Evolutionary conservation across 257 asterid genomes (phyloP), one percentile per base, ranked within the genome.

Genomic region (Solanum rostratum): DNA sequence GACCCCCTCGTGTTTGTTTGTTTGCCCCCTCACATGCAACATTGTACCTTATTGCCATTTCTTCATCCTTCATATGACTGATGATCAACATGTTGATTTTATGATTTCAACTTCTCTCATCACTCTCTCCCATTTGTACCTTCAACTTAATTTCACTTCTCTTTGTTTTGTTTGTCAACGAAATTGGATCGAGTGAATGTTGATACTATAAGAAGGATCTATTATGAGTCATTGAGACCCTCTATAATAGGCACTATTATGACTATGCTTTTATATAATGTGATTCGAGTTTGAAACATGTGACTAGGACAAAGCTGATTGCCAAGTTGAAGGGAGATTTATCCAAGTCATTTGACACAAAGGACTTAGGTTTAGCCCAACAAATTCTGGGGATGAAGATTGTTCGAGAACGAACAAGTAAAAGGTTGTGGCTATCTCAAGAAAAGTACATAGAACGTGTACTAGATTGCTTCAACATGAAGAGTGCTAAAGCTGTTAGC

Each of bases 1-100:
- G 62, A n/a, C 54, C 54, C n/a, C 84, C 80, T 45, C 53, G n/a
- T 60, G 16, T 41, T 16, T 12, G 24, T 29, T 46, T 57, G 14
- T 65, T 80, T 80, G 78, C 63, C 85, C 33, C 83, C 22, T 87
- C 91, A 87, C 92, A 84, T 86, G 89, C 85, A 88, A 84, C 86
- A 83, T 63, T 84, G 89, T 71, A 83, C 88, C 63, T 41, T 76
- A 18, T 46, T 22, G 84, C 84, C 54, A 80, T 74, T 41, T 82
- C 37, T 83, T 39, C 50, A 29, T 54, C 39, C 33, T 84, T 73
- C 83, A 41, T 81, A 37, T 83, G 49, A 69, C 52, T 78, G 73
- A 74, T 62, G 60, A 41, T 60, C 50, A 53, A 39, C 59, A 50
- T 49, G 49, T 81, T 66, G 87, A 89, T 87, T 85, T 73, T 37